A percentile compares a stretch with the other conserved stretches of the same genome.
Evolutionary conservation across 331 rosid genomes (phyloP).

Genomic region (Stylosanthes scabra): DNA sequence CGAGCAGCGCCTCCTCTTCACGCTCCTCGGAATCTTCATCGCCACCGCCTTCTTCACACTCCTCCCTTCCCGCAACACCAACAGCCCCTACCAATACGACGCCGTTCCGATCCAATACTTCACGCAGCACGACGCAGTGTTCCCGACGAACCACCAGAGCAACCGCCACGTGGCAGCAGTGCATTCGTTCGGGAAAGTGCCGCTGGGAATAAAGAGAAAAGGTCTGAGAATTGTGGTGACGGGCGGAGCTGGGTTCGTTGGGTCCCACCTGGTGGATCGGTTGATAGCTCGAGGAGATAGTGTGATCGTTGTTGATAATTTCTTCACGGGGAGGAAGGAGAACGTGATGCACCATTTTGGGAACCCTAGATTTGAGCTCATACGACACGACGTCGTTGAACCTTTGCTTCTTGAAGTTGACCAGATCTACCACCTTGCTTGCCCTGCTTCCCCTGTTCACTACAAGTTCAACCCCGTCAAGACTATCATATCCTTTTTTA

Average conservation of each 20-base stretch:
- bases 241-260: constrained; percentile 95
- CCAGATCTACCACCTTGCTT: constrained; percentile 97
- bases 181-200: constrained; percentile 71
- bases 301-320: constrained; percentile 91
- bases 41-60: constrained; percentile 70
- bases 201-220: constrained; percentile 71
- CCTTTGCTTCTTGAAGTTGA: constrained; percentile 91
- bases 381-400: constrained; percentile 95
- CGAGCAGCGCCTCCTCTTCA: constrained; percentile 78
- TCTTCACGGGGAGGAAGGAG: constrained; percentile 90
- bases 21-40: constrained; percentile 73
- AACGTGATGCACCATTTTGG: constrained; percentile 88
- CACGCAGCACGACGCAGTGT: constrained; percentile 27
- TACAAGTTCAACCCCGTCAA: constrained; percentile 97
- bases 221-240: constrained; percentile 94
- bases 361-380: constrained; percentile 88
- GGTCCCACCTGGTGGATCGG: constrained; percentile 90
- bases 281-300: constrained; percentile 85
- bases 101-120: constrained; percentile 44
- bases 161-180: constrained; percentile 28
- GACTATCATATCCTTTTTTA: constrained; percentile 96
- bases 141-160: constrained; percentile 33
- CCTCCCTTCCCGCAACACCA: not conserved
- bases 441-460: constrained; percentile 98
- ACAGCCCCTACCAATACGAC: not conserved